A percentile compares a stretch with the other conserved stretches of the same genome.
Conservation (phyloP, 108 stramenopile genomes). For the Fistulifera solaris region DNA sequence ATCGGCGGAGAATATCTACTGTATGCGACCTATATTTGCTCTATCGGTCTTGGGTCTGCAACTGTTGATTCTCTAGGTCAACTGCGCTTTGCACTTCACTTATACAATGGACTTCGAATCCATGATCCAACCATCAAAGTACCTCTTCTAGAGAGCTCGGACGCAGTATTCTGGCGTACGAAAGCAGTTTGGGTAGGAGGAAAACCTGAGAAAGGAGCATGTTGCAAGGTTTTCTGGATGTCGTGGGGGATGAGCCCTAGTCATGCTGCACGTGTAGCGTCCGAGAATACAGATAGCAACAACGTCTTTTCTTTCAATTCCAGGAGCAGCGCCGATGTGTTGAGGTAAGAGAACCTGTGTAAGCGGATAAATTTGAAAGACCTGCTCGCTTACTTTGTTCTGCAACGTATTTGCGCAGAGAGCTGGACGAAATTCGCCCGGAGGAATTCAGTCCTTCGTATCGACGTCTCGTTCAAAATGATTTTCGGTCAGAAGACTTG, state of each 20-base stretch:
- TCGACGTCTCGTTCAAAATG: neutral
- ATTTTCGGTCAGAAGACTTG: neutral
- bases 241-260: neutral
- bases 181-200: conserved; percentile 4
- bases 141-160: neutral
- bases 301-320: no score
- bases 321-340: no score
- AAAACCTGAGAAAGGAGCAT: neutral
- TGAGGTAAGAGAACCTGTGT: no score
- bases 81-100: conserved; percentile 3
- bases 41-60: conserved; percentile 4
- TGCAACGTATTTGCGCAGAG: neutral
- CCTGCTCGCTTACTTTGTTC: no score
- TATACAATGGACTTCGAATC: neutral
- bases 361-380: no score
- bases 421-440: conserved; percentile 1
- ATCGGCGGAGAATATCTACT: conserved; percentile 1
- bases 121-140: neutral
- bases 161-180: neutral
- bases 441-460: conserved; percentile 1
- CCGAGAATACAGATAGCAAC: no score
- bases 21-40: conserved; percentile 3
- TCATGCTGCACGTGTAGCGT: neutral
- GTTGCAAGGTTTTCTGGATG: conserved; percentile 1
- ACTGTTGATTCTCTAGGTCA: conserved; percentile 1